Percentiles rank a stretch among this genome's conserved stretches.
Evolutionary conservation across 306 rosid species (phyloP).

Genomic region (Vigna mungo): DNA sequence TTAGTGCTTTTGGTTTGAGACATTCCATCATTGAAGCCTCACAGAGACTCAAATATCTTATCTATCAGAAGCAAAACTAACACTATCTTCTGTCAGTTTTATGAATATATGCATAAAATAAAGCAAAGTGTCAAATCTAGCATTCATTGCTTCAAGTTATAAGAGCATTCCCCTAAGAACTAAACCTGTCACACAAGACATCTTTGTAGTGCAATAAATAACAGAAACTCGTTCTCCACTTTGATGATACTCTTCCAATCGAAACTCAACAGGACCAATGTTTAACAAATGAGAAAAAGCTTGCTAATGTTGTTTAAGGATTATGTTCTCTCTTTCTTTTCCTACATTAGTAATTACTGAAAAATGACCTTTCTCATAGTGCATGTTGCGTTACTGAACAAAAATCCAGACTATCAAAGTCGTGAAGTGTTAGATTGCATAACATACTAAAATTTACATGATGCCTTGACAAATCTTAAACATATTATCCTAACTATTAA

Average conservation of each 20-base stretch:
- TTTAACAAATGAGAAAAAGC: conserved; percentile 4
- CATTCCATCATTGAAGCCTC: conserved; percentile 67
- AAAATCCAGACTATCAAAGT: too few relatives aligned
- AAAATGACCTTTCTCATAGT: too few relatives aligned
- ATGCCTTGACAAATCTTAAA: too few relatives aligned
- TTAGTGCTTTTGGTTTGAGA: conserved; percentile 64
- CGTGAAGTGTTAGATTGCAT: too few relatives aligned
- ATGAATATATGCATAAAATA: conserved; percentile 35
- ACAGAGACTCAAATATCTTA: conserved; percentile 52
- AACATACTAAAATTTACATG: too few relatives aligned
- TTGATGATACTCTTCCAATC: conserved; percentile 11
- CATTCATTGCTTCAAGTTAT: conserved; percentile 14
- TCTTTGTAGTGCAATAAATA: conserved; percentile 30
- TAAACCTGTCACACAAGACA: conserved; percentile 1
- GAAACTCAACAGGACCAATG: conserved; percentile 10
- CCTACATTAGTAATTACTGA: too few relatives aligned
- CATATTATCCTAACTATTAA: too few relatives aligned
- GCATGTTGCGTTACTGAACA: too few relatives aligned
- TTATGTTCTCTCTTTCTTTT: too few relatives aligned
- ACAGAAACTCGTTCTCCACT: conserved; percentile 11
- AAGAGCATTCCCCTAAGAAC: conserved; percentile 13
- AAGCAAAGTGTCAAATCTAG: conserved; percentile 22
- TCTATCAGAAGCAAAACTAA: conserved; percentile 33
- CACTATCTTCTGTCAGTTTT: conserved; percentile 21
- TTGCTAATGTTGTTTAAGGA: conserved; percentile 31